Evolutionary conservation across 306 rosid genomes (phyloP).

Genomic region (Leucaena leucocephala): DNA sequence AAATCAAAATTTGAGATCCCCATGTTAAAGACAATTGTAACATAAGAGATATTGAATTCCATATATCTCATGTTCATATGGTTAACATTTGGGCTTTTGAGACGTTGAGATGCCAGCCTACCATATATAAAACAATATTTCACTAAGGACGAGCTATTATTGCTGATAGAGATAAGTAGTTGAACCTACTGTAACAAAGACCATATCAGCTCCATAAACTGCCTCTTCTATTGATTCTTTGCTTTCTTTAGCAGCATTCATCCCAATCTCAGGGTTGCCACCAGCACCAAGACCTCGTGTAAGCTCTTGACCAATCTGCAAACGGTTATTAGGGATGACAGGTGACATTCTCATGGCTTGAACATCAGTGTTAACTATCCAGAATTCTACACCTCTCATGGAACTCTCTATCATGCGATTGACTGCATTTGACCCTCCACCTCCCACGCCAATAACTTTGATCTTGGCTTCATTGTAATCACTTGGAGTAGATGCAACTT

Average conservation of each 20-base stretch:
- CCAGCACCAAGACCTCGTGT: constrained; percentile 99
- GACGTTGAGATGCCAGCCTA: background rate
- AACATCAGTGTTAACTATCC: constrained; percentile 85
- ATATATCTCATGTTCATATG: background rate
- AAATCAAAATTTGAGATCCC: background rate
- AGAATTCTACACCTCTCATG: constrained; percentile 88
- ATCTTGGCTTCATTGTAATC: constrained; percentile 70
- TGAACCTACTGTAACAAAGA: constrained; percentile 90
- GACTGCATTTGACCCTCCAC: constrained; percentile 91
- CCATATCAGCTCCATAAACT: constrained; percentile 93
- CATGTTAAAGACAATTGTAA: background rate
- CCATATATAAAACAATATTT: constrained; percentile 9
- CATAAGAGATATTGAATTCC: background rate
- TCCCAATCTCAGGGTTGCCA: constrained; percentile 97
- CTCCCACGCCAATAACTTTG: constrained; percentile 86
- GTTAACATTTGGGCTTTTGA: background rate
- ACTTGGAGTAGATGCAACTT: constrained; percentile 42
- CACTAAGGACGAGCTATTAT: constrained; percentile 38
- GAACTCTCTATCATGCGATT: constrained; percentile 92
- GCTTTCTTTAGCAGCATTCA: constrained; percentile 99
- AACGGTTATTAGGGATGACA: constrained; percentile 69
- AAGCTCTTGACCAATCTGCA: constrained; percentile 95
- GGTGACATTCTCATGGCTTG: constrained; percentile 99
- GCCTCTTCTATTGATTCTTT: constrained; percentile 84
- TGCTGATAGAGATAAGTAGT: constrained; percentile 25